Percentiles rank a stretch among this genome's conserved stretches.
Evolutionary conservation across 495 filamentous ascomycete genomes (phyloP).

Genomic region (Cenococcum geophilum): DNA sequence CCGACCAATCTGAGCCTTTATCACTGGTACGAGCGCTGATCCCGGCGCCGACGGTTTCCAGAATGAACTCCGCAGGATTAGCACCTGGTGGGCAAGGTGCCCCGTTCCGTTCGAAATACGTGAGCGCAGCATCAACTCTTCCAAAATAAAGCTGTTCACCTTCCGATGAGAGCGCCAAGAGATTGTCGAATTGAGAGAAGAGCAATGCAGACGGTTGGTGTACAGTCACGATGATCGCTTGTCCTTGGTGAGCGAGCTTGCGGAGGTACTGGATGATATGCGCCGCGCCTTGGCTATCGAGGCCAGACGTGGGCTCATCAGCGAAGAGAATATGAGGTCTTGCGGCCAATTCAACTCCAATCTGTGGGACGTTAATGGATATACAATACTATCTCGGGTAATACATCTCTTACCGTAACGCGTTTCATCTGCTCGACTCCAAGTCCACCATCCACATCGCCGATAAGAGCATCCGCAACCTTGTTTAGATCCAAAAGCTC

Average conservation of each 20-base stretch:
- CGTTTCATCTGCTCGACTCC: conserved; percentile 56
- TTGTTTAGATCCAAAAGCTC: conserved; percentile 48
- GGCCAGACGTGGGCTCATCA: conserved; percentile 69
- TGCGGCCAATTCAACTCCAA: conserved; percentile 56
- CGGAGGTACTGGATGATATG: conserved; percentile 57
- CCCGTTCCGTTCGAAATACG: conserved; percentile 58
- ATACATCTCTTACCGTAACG: conserved; percentile 46
- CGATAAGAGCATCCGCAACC: conserved; percentile 41
- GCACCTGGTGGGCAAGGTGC: conserved; percentile 49
- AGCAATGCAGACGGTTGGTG: conserved; percentile 68
- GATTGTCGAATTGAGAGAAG: conserved; percentile 63
- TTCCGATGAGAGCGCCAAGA: conserved; percentile 59
- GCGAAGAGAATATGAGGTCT: conserved; percentile 63
- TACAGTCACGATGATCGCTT: conserved; percentile 68
- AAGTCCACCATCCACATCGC: conserved; percentile 46
- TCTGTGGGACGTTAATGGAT: conserved; percentile 1
- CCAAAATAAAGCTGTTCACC: conserved; percentile 69
- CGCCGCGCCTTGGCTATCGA: conserved; percentile 56
- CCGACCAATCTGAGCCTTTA: conserved; percentile 53
- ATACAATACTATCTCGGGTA: not conserved
- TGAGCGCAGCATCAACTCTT: conserved; percentile 49
- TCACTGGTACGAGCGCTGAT: conserved; percentile 26
- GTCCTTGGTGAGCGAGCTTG: conserved; percentile 56
- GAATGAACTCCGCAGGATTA: conserved; percentile 64
- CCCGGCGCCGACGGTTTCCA: conserved; percentile 59